These are phyloP conservation scores for Coriolopsis trogii DNA, from an alignment of 1,284 basidiomycete genomes.

Conservation along the genomic window DNA sequence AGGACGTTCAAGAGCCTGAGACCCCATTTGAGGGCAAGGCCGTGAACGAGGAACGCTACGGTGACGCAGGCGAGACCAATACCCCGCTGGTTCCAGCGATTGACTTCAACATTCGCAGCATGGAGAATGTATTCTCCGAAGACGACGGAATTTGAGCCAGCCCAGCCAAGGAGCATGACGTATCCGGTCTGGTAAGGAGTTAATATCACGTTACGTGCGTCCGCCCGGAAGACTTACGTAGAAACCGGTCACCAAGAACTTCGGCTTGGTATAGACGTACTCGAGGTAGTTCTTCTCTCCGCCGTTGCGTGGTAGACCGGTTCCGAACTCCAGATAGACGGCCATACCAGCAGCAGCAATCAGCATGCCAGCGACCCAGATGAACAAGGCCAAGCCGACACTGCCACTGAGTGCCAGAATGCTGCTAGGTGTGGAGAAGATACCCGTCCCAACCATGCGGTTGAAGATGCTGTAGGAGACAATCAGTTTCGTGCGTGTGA, in stretches of 20 bases:
- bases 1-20: conserved; percentile 63
- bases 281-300: conserved; percentile 47
- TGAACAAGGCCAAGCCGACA: conserved; percentile 60
- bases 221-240: neutral
- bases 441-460: conserved; percentile 62
- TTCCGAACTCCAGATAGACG: conserved; percentile 75
- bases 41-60: conserved; percentile 58
- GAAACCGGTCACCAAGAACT: conserved; percentile 8
- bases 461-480: conserved; percentile 40
- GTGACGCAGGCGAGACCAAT: conserved; percentile 50
- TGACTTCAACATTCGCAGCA: conserved; percentile 24
- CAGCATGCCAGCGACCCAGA: conserved; percentile 72
- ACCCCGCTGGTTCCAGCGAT: conserved; percentile 22
- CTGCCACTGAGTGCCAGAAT: conserved; percentile 68
- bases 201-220: too few relatives aligned
- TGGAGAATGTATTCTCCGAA: conserved; percentile 66
- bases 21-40: conserved; percentile 44
- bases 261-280: conserved; percentile 10
- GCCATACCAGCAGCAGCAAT: conserved; percentile 62
- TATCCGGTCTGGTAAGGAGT: conserved; percentile 9
- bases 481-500: neutral
- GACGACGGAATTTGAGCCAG: conserved; percentile 54
- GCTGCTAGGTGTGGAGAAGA: conserved; percentile 63
- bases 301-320: conserved; percentile 54
- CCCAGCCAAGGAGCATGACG: conserved; percentile 44